Evolutionary conservation across 306 rosid species (phyloP).

Genomic region (Rosa chinensis): DNA sequence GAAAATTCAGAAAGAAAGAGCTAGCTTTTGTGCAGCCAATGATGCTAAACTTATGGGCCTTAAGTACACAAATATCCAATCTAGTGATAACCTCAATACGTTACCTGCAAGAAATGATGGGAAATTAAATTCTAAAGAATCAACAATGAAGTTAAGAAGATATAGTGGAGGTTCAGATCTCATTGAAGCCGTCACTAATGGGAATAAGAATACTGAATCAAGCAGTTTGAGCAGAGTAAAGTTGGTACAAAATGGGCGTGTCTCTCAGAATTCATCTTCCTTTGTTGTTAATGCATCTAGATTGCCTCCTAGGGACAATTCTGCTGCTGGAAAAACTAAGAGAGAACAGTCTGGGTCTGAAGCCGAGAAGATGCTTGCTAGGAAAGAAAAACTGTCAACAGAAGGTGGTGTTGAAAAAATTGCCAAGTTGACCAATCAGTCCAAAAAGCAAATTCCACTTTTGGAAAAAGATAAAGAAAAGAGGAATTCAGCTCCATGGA

Average conservation of each 20-base stretch:
- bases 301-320: constrained; percentile 49
- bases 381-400: constrained; percentile 52
- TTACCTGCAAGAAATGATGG: constrained; percentile 35
- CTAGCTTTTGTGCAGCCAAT: constrained; percentile 45
- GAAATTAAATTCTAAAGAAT: constrained; percentile 33
- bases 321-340: constrained; percentile 59
- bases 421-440: constrained; percentile 46
- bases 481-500: constrained; percentile 65
- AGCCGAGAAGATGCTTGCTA: constrained; percentile 53
- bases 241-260: constrained; percentile 40
- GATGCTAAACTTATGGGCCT: constrained; percentile 41
- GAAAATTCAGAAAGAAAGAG: constrained; percentile 90
- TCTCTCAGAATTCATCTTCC: constrained; percentile 42
- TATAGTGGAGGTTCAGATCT: constrained; percentile 44
- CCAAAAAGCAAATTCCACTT: constrained; percentile 47
- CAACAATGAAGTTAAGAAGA: constrained; percentile 42
- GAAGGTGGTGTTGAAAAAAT: constrained; percentile 58
- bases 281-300: constrained; percentile 46
- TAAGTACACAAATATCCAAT: constrained; percentile 42
- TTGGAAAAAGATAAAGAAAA: constrained; percentile 74
- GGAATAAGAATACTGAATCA: constrained; percentile 39
- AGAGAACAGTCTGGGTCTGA: constrained; percentile 63
- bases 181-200: constrained; percentile 35
- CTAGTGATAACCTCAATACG: constrained; percentile 34
- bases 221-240: constrained; percentile 38